A percentile compares a stretch with the other conserved stretches of the same genome.
Evolutionary conservation across 2,329 filamentous ascomycete species (phyloP).

Genomic region (Alternaria triticimaculans): DNA sequence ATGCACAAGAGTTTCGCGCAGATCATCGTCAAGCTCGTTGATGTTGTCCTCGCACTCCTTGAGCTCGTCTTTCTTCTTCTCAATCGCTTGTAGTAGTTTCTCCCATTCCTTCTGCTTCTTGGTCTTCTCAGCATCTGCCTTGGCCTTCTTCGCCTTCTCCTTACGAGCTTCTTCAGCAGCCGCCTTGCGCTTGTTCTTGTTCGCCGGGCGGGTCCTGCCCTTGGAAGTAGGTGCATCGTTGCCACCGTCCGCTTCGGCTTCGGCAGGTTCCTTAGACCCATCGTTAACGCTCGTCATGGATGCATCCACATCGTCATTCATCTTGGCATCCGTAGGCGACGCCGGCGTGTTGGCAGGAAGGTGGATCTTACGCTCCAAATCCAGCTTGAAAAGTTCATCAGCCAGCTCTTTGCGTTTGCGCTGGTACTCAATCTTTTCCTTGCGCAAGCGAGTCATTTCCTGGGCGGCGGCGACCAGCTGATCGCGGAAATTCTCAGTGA

Average conservation of each 20-base stretch:
- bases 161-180: conserved; percentile 67
- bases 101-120: conserved; percentile 85
- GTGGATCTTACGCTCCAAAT: conserved; percentile 75
- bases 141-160: conserved; percentile 70
- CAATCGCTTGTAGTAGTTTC: conserved; percentile 85
- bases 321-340: conserved; percentile 59
- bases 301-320: conserved; percentile 66
- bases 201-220: conserved; percentile 60
- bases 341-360: conserved; percentile 75
- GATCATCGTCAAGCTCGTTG: conserved; percentile 82
- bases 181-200: conserved; percentile 77
- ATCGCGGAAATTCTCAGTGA: conserved; percentile 83
- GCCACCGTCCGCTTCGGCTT: conserved; percentile 73
- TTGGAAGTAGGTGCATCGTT: conserved; percentile 63
- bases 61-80: conserved; percentile 82
- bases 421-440: conserved; percentile 94
- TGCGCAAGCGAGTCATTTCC: conserved; percentile 92
- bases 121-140: conserved; percentile 66
- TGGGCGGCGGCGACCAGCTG: conserved; percentile 93
- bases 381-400: conserved; percentile 73
- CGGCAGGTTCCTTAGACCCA: conserved; percentile 67
- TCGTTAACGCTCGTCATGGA: conserved; percentile 60
- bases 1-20: conserved; percentile 92
- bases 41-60: conserved; percentile 86
- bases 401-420: conserved; percentile 72